Conservation (phyloP, 1,284 basidiomycete genomes). For the Xanthoconium separans region DNA sequence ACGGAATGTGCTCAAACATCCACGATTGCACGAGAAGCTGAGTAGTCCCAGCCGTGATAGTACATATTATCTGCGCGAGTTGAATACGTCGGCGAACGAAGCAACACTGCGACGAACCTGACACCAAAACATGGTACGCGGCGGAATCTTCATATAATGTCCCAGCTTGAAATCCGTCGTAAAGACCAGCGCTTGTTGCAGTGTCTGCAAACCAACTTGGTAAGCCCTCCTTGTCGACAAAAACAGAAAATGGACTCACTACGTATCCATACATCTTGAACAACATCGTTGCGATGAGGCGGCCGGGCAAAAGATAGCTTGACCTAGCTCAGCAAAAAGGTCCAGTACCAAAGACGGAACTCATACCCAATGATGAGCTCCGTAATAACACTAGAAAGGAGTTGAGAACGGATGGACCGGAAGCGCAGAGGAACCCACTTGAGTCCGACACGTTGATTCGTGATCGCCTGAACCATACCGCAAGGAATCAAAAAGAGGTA, state of each 20-base stretch:
- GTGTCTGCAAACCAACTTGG: conserved; percentile 15
- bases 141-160: conserved; percentile 51
- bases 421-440: conserved; percentile 25
- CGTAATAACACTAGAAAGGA: conserved; percentile 34
- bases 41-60: conserved; percentile 39
- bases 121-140: conserved; percentile 41
- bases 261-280: conserved; percentile 35
- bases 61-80: conserved; percentile 34
- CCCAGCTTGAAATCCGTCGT: conserved; percentile 44
- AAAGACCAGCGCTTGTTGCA: conserved; percentile 40
- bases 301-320: conserved; percentile 36
- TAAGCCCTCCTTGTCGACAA: neutral
- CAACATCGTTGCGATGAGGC: conserved; percentile 42
- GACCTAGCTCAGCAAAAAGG: neutral
- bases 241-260: conserved; percentile 30
- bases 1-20: conserved; percentile 39
- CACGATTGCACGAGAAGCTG: conserved; percentile 43
- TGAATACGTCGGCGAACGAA: neutral
- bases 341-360: neutral
- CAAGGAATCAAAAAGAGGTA: conserved; percentile 44
- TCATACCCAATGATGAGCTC: conserved; percentile 45
- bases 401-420: neutral
- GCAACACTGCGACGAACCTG: conserved; percentile 26
- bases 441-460: conserved; percentile 40
- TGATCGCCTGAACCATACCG: conserved; percentile 20